phyloP scores from a whole-genome alignment of 108 stramenopile genomes.

The Pseudonitzschia multiseries region DNA sequence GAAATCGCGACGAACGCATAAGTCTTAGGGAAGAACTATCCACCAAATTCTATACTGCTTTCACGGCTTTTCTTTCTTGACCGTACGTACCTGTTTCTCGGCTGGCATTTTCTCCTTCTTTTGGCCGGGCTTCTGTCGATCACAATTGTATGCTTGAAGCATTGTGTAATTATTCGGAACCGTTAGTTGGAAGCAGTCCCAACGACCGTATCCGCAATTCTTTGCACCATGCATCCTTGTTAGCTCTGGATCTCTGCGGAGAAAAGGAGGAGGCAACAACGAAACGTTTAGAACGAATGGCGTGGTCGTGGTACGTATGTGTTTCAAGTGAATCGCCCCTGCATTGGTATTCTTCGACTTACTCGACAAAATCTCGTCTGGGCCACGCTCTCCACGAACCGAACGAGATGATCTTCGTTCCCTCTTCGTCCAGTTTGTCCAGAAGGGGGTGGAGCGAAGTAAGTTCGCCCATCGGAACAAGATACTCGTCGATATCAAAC shows the following conservation, averaged over 20 bases:
- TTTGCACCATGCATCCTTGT: conserved; percentile 15
- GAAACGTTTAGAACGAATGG: neutral
- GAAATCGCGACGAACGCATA: neutral
- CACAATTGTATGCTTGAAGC: conserved; percentile 88
- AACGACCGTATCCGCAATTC: conserved; percentile 30
- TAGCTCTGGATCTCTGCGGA: conserved; percentile 23
- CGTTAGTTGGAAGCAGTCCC: conserved; percentile 50
- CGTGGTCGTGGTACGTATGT: too few relatives aligned
- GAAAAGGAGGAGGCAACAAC: neutral
- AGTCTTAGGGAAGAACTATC: neutral
- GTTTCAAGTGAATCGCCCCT: neutral
- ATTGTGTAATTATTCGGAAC: conserved; percentile 75
- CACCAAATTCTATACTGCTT: neutral
- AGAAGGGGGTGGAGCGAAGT: conserved; percentile 21
- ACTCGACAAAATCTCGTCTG: conserved; percentile 39
- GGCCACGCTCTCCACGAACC: conserved; percentile 60
- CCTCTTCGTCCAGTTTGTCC: conserved; percentile 35
- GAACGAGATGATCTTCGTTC: conserved; percentile 42
- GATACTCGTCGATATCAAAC: conserved; percentile 22
- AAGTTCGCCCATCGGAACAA: conserved; percentile 60
- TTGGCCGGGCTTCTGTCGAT: conserved; percentile 70
- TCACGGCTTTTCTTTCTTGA: conserved; percentile 1
- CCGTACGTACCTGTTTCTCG: conserved; percentile 57
- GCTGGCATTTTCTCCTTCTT: conserved; percentile 68
- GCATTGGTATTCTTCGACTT: conserved; percentile 18